Conservation (phyloP, 371 early-diverging fungal species). For the Mucor circinelloides region DNA sequence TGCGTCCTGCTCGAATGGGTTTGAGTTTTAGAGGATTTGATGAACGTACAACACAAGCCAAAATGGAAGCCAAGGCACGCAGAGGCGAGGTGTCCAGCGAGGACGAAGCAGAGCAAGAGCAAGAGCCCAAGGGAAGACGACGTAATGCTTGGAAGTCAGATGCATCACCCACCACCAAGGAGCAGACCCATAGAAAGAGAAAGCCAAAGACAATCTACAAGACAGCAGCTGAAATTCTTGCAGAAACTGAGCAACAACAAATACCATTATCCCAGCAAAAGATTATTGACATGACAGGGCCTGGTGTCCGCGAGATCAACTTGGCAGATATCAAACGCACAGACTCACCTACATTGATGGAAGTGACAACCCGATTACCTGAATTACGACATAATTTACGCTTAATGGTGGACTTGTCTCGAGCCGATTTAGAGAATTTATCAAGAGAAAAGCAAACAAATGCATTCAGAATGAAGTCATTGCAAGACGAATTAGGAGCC, state of each 20-base stretch:
- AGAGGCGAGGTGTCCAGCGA: slow-evolving; percentile 26
- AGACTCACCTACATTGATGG: slow-evolving; percentile 48
- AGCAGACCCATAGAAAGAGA: slow-evolving; percentile 18
- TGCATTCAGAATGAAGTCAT: slow-evolving; percentile 37
- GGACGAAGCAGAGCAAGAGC: slow-evolving; percentile 32
- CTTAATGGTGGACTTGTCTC: slow-evolving; percentile 71
- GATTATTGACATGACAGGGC: slow-evolving; percentile 85
- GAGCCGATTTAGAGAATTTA: slow-evolving; percentile 69
- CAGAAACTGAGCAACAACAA: slow-evolving; percentile 26
- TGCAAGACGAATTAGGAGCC: slow-evolving; percentile 41
- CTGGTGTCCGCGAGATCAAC: slow-evolving; percentile 65
- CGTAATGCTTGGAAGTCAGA: slow-evolving; percentile 56
- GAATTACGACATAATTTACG: slow-evolving; percentile 83
- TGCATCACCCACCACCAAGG: background rate
- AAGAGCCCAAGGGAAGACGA: slow-evolving; percentile 22
- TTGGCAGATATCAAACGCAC: slow-evolving; percentile 46
- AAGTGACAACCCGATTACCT: slow-evolving; percentile 60
- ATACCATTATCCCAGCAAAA: slow-evolving; percentile 53
- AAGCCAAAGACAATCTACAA: slow-evolving; percentile 66
- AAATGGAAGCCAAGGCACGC: slow-evolving; percentile 46
- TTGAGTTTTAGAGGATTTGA: slow-evolving; percentile 78
- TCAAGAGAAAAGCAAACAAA: slow-evolving; percentile 59
- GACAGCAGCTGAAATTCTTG: slow-evolving; percentile 71
- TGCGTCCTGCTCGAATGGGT: slow-evolving; percentile 82
- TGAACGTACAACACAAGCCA: slow-evolving; percentile 63